Evolutionary conservation across 192 early-diverging fungal genomes (phyloP).

Genomic region (Phycomyces blakesleeanus): DNA sequence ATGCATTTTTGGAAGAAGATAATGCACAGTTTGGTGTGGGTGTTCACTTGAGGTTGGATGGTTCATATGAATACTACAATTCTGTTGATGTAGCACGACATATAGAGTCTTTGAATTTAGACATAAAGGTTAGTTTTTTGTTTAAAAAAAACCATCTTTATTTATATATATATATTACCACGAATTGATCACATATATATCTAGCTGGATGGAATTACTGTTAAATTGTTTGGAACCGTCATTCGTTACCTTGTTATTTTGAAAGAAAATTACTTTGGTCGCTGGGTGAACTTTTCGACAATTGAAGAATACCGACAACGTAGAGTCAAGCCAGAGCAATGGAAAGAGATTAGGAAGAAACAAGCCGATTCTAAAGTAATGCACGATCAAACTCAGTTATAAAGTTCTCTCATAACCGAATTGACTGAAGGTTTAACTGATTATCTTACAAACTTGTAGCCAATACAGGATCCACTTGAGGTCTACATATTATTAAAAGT

Average conservation of each 20-base stretch:
- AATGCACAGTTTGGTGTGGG: conserved; percentile 46
- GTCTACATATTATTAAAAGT: conserved; percentile 45
- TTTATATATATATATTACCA: background rate
- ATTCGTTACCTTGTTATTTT: conserved; percentile 64
- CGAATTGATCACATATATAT: background rate
- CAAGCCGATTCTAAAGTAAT: conserved; percentile 51
- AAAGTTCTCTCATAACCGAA: background rate
- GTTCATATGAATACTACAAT: conserved; percentile 53
- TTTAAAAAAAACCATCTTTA: too few relatives aligned
- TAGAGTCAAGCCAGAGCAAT: conserved; percentile 28
- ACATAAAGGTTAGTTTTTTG: conserved; percentile 39
- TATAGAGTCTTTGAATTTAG: conserved; percentile 48
- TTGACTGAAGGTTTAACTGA: too few relatives aligned
- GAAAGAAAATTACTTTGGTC: conserved; percentile 70
- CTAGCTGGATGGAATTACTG: conserved; percentile 50
- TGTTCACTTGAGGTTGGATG: conserved; percentile 39
- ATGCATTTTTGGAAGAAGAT: conserved; percentile 53
- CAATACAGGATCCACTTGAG: conserved; percentile 50
- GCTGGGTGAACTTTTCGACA: conserved; percentile 53
- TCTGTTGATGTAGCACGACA: conserved; percentile 41
- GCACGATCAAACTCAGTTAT: background rate
- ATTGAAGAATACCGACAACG: conserved; percentile 60
- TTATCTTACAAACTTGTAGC: conserved; percentile 6
- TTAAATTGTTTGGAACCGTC: conserved; percentile 67
- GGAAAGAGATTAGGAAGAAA: conserved; percentile 33